phyloP scores from a whole-genome alignment of 495 filamentous ascomycete genomes.

The Elasticomyces elasticus region DNA sequence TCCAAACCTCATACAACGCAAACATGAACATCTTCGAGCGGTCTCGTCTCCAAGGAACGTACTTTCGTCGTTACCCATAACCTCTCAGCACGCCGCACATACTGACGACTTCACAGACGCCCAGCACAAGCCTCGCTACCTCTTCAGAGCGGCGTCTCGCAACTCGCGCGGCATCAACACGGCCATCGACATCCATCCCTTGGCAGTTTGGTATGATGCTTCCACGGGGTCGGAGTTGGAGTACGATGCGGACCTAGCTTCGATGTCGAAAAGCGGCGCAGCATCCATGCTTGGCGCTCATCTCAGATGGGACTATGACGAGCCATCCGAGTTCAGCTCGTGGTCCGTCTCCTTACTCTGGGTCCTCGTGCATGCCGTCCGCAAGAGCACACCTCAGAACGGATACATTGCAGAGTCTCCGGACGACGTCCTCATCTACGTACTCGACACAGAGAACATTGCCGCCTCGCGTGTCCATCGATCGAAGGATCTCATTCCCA shows the following conservation, averaged over 20 bases:
- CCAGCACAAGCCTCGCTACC: not conserved
- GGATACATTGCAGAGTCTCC: not conserved
- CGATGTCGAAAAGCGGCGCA: not conserved
- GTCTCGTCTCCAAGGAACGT: not conserved
- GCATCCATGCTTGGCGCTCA: not conserved
- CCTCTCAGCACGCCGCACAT: not conserved
- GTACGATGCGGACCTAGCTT: not conserved
- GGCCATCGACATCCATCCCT: not conserved
- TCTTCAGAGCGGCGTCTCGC: not conserved
- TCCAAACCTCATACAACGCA: no score
- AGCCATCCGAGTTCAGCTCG: constrained; percentile 3
- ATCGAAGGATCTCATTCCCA: not conserved
- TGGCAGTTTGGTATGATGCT: not conserved
- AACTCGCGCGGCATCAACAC: not conserved
- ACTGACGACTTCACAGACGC: not conserved
- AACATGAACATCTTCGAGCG: not conserved
- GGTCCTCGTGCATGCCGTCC: constrained; percentile 3
- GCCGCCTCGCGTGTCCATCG: not conserved
- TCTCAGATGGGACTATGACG: not conserved
- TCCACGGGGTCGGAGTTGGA: no score
- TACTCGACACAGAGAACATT: constrained; percentile 1
- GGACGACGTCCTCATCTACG: constrained; percentile 2
- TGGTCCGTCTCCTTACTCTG: constrained; percentile 4
- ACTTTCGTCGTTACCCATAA: not conserved
- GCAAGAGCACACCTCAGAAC: not conserved